Evolutionary conservation across 768 basidiomycete species (phyloP).

Genomic region (Tulasnella sp.): DNA sequence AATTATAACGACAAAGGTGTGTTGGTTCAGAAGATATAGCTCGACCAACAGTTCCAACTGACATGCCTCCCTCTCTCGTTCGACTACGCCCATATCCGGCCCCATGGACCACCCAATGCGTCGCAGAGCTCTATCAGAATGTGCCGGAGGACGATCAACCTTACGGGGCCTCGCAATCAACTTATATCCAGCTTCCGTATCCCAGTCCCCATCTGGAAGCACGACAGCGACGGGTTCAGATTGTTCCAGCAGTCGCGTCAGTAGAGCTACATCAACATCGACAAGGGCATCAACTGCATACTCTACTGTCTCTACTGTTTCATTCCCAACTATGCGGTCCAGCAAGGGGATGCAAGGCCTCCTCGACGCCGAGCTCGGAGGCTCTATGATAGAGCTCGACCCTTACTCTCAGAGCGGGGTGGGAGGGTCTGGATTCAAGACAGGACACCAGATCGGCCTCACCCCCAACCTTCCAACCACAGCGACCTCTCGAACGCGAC

Average conservation of each 20-base stretch:
- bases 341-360: constrained; percentile 44
- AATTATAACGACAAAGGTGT: not conserved
- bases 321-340: constrained; percentile 31
- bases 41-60: not conserved
- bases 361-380: constrained; percentile 47
- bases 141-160: not conserved
- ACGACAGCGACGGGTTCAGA: not conserved
- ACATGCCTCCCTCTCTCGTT: not conserved
- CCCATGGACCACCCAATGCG: constrained; percentile 6
- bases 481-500: constrained; percentile 34
- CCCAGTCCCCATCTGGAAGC: not conserved
- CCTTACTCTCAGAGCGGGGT: constrained; percentile 34
- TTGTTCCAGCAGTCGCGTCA: not conserved
- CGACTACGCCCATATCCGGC: not conserved
- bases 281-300: constrained; percentile 8
- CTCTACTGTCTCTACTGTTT: not conserved
- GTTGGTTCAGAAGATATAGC: not conserved
- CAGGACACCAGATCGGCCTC: constrained; percentile 42
- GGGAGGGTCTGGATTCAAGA: constrained; percentile 42
- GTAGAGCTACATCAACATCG: not conserved
- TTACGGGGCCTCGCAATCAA: constrained; percentile 16
- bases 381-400: constrained; percentile 47
- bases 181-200: not conserved
- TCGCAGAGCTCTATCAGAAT: constrained; percentile 19
- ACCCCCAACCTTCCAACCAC: constrained; percentile 30